phyloP scores from a whole-genome alignment of 1,139 yeast species.

The Yamadazyma atlantica region DNA sequence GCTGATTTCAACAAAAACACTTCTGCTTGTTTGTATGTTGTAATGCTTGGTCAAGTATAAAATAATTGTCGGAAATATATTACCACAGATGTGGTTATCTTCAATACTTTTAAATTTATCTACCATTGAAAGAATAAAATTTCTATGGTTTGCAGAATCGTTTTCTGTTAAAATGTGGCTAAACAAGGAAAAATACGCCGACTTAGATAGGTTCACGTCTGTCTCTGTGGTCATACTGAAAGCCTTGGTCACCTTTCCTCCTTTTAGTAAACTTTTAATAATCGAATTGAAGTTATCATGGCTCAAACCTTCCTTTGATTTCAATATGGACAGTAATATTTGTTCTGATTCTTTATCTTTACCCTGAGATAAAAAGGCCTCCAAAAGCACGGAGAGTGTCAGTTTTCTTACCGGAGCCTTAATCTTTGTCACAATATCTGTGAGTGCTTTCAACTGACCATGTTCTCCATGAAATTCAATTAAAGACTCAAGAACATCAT shows the following conservation, averaged over 20 bases:
- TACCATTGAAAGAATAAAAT: constrained; percentile 6
- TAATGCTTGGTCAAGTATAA: constrained; percentile 1
- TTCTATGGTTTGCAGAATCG: background rate
- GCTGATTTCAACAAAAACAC: constrained; percentile 2
- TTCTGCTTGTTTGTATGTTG: constrained; percentile 1
- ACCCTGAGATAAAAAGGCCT: constrained; percentile 26
- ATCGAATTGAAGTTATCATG: constrained; percentile 28
- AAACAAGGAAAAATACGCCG: constrained; percentile 21
- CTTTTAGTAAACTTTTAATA: constrained; percentile 25
- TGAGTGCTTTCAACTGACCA: constrained; percentile 14
- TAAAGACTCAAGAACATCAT: background rate
- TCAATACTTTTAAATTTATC: constrained; percentile 2
- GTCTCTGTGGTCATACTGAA: constrained; percentile 21
- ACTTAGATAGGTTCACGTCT: constrained; percentile 23
- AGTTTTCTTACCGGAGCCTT: constrained; percentile 31
- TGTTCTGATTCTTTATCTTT: constrained; percentile 30
- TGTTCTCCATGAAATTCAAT: background rate
- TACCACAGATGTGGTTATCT: constrained; percentile 1
- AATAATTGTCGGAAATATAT: constrained; percentile 6
- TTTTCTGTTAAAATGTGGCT: constrained; percentile 6
- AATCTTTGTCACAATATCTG: constrained; percentile 20
- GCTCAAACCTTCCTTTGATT: constrained; percentile 26
- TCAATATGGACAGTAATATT: constrained; percentile 30
- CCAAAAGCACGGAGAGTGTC: constrained; percentile 35
- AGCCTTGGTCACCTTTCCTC: constrained; percentile 23